Evolutionary conservation across 306 rosid genomes (phyloP).

Genomic region (Malus asiatica): DNA sequence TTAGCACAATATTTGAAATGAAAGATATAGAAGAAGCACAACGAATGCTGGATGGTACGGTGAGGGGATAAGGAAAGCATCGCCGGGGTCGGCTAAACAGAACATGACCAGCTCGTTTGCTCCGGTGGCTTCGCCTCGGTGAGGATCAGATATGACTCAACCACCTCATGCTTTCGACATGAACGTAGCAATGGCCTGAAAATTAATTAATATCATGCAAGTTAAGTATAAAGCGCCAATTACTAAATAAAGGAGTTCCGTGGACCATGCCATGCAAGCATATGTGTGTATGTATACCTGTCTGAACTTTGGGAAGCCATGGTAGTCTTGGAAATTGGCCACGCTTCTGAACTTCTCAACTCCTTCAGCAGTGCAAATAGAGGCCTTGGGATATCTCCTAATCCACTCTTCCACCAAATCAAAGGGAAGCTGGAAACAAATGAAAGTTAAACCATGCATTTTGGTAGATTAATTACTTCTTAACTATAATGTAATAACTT

Average conservation of each 20-base stretch:
- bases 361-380: slow-evolving; percentile 75
- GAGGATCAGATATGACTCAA: slow-evolving; percentile 62
- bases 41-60: slow-evolving; percentile 86
- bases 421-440: slow-evolving; percentile 41
- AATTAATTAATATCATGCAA: background rate
- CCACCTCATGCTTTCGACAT: slow-evolving; percentile 83
- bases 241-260: background rate
- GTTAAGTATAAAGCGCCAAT: background rate
- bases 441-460: background rate
- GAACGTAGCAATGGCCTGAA: slow-evolving; percentile 69
- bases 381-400: slow-evolving; percentile 60
- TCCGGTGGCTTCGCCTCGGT: slow-evolving; percentile 85
- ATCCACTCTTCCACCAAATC: slow-evolving; percentile 70
- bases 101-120: slow-evolving; percentile 78
- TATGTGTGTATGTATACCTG: slow-evolving; percentile 34
- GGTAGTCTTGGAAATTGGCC: slow-evolving; percentile 80
- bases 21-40: background rate
- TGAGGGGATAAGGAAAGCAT: slow-evolving; percentile 80
- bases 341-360: slow-evolving; percentile 44
- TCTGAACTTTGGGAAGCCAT: slow-evolving; percentile 68
- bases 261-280: background rate
- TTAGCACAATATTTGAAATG: background rate
- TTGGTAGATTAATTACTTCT: background rate
- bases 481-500: no score
- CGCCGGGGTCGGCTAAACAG: slow-evolving; percentile 83